Evolutionary conservation across 306 rosid species (phyloP).

Genomic region (Quercus ilex): DNA sequence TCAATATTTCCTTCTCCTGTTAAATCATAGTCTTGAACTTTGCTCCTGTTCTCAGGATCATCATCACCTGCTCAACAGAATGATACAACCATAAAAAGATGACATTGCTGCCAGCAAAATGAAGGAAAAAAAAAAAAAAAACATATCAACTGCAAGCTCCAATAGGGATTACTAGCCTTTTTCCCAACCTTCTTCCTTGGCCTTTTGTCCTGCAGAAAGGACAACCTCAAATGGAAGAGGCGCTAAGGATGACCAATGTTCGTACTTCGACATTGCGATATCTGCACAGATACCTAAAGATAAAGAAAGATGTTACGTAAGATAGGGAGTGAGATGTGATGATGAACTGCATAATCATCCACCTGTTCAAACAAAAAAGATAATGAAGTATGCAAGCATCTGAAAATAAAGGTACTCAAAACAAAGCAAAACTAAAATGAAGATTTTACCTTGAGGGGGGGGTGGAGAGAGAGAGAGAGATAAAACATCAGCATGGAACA

Average conservation of each 20-base stretch:
- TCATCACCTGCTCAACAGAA: slow-evolving; percentile 55
- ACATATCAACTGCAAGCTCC: slow-evolving; percentile 19
- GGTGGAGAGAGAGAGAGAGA: too few species aligned
- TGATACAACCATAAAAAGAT: slow-evolving; percentile 8
- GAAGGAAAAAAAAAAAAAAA: neutral
- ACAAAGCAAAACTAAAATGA: neutral
- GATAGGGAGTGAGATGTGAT: slow-evolving; percentile 18
- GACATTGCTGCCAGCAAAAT: slow-evolving; percentile 2
- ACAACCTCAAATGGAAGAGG: slow-evolving; percentile 99
- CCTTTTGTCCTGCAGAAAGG: slow-evolving; percentile 97
- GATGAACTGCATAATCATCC: neutral
- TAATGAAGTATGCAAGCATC: neutral
- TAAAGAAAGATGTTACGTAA: slow-evolving; percentile 31
- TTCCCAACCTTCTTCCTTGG: slow-evolving; percentile 88
- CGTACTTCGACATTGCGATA: slow-evolving; percentile 82
- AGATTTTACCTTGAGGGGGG: too few species aligned
- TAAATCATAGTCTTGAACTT: slow-evolving; percentile 75
- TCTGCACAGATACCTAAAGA: slow-evolving; percentile 83
- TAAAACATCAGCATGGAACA: too few species aligned
- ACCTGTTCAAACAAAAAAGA: slow-evolving; percentile 16
- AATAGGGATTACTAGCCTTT: slow-evolving; percentile 55
- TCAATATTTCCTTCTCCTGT: slow-evolving; percentile 97
- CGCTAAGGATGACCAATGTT: slow-evolving; percentile 94
- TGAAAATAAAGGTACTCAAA: neutral
- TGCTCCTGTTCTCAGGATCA: slow-evolving; percentile 66